These are phyloP conservation scores for Solanum chmielewskii DNA, from an alignment of 257 asterid species.

Conservation along the genomic window DNA sequence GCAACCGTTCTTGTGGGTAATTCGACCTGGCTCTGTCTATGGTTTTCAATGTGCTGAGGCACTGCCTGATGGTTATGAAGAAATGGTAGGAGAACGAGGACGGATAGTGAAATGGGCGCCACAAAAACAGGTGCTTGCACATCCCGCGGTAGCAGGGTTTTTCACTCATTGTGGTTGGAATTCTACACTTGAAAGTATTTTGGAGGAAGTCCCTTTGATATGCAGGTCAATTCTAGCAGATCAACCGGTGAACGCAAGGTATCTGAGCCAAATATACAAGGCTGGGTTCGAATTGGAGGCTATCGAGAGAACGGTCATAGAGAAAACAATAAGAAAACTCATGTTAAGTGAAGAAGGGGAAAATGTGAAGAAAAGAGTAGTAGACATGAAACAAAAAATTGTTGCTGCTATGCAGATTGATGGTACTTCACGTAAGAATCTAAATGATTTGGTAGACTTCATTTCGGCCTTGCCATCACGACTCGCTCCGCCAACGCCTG, in stretches of 20 bases:
- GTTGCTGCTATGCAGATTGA: conserved; percentile 2
- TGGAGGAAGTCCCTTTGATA: conserved; percentile 33
- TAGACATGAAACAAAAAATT: conserved; percentile 13
- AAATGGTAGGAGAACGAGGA: conserved; percentile 7
- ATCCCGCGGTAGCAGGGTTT: conserved; percentile 28
- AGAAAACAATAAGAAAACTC: conserved; percentile 11
- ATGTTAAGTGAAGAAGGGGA: conserved; percentile 17
- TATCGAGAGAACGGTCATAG: conserved; percentile 4
- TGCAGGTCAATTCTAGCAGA: conserved; percentile 23
- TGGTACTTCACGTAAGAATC: conserved; percentile 16
- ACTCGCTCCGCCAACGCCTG: background rate
- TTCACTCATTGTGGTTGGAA: conserved; percentile 42
- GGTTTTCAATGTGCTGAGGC: background rate
- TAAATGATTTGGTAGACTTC: conserved; percentile 22
- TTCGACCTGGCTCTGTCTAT: background rate
- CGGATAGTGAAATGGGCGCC: conserved; percentile 37
- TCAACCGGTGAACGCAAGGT: conserved; percentile 28
- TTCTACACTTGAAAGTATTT: conserved; percentile 29
- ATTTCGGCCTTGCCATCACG: background rate
- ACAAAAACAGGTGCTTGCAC: conserved; percentile 26
- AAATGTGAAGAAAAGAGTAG: background rate
- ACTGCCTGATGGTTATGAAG: background rate
- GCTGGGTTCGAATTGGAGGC: conserved; percentile 21
- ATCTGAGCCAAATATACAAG: conserved; percentile 17
- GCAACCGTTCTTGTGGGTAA: conserved; percentile 33